phyloP scores from a whole-genome alignment of 345 rosid genomes.

The Populus nigra region DNA sequence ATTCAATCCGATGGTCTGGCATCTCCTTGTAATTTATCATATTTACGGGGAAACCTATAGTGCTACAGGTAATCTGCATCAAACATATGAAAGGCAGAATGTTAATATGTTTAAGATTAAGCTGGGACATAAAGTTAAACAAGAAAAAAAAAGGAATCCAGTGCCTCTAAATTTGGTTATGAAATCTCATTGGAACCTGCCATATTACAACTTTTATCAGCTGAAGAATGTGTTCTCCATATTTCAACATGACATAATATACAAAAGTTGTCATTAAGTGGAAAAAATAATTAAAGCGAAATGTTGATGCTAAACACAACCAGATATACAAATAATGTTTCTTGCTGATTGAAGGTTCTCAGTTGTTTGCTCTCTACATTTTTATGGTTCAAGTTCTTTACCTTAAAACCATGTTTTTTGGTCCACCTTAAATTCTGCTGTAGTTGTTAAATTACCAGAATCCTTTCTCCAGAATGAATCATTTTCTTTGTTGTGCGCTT shows the following conservation, averaged over 20 bases:
- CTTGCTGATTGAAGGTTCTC: conserved; percentile 3
- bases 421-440: background rate
- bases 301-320: conserved; percentile 19
- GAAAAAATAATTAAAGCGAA: background rate
- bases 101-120: background rate
- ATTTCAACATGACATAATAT: background rate
- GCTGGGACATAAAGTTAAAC: background rate
- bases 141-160: background rate
- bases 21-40: conserved; percentile 23
- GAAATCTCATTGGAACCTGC: background rate
- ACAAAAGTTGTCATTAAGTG: background rate
- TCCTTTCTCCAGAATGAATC: background rate
- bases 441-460: conserved; percentile 2
- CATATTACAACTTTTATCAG: background rate
- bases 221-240: background rate
- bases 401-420: background rate
- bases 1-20: conserved; percentile 1
- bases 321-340: conserved; percentile 6
- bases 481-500: background rate
- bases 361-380: background rate
- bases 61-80: conserved; percentile 27
- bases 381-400: conserved; percentile 7
- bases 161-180: background rate
- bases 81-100: background rate
- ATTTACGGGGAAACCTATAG: conserved; percentile 16